Evolutionary conservation across 148 eudicot species (phyloP).

Genomic region (Amaranthus cruentus): DNA sequence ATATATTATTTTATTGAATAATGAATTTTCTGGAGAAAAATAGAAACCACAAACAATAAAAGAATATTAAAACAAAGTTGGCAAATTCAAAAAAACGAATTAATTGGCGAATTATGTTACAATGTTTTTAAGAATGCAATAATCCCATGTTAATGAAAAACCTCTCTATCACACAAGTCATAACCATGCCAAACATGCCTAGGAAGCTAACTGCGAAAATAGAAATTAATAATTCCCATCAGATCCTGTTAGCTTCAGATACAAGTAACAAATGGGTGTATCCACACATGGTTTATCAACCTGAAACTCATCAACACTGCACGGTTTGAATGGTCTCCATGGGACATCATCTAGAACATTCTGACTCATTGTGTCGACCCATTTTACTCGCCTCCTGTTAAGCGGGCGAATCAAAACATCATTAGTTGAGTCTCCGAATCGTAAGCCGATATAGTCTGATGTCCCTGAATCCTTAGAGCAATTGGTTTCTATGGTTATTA

Average conservation of each 20-base stretch:
- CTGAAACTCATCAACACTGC: slow-evolving; percentile 52
- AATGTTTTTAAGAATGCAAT: too few relatives aligned
- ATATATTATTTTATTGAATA: too few relatives aligned
- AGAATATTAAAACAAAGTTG: too few relatives aligned
- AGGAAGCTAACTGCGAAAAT: slow-evolving; percentile 46
- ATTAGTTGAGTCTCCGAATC: slow-evolving; percentile 49
- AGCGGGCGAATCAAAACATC: slow-evolving; percentile 40
- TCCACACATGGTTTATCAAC: slow-evolving; percentile 42
- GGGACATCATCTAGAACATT: slow-evolving; percentile 48
- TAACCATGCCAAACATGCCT: slow-evolving; percentile 53
- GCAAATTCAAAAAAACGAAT: too few relatives aligned
- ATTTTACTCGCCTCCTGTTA: slow-evolving; percentile 38
- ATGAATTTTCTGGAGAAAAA: too few relatives aligned
- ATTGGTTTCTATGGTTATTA: slow-evolving; percentile 45
- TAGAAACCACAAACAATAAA: too few relatives aligned
- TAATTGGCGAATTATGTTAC: too few relatives aligned
- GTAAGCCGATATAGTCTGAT: slow-evolving; percentile 37
- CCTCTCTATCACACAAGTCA: slow-evolving; percentile 46
- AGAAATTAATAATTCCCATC: slow-evolving; percentile 40
- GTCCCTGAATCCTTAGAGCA: slow-evolving; percentile 55
- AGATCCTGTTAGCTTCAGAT: slow-evolving; percentile 40
- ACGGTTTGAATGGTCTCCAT: slow-evolving; percentile 54
- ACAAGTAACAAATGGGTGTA: slow-evolving; percentile 47
- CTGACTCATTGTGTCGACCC: slow-evolving; percentile 50
- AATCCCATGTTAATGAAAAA: slow-evolving; percentile 25